Evolutionary conservation across 768 basidiomycete species (phyloP).

Genomic region (Pisolithus marmoratus): DNA sequence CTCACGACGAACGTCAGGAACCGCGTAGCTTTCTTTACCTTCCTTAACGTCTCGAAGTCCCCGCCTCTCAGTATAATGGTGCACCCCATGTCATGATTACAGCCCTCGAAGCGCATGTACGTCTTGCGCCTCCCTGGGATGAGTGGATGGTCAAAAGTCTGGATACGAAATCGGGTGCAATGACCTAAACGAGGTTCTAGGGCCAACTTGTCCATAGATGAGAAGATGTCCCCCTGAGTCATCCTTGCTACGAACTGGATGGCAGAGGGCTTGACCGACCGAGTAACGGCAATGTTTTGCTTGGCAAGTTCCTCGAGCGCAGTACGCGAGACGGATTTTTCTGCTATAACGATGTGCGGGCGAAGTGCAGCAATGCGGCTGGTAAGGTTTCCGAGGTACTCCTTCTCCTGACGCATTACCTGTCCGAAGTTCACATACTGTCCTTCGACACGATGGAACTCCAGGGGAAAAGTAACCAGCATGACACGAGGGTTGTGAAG

Average conservation of each 20-base stretch:
- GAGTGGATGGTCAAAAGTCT: conserved; percentile 90
- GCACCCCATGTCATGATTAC: conserved; percentile 87
- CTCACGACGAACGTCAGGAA: conserved; percentile 91
- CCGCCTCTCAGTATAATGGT: conserved; percentile 90
- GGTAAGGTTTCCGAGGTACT: conserved; percentile 84
- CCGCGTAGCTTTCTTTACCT: conserved; percentile 87
- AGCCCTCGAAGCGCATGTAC: conserved; percentile 97
- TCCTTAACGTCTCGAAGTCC: conserved; percentile 70
- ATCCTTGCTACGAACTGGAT: conserved; percentile 86
- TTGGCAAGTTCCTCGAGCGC: conserved; percentile 83
- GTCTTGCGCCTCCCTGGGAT: conserved; percentile 96
- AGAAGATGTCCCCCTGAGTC: conserved; percentile 92
- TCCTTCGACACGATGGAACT: conserved; percentile 88
- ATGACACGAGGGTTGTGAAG: conserved; percentile 88
- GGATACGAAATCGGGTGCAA: conserved; percentile 78
- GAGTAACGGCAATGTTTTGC: conserved; percentile 84
- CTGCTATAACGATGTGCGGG: conserved; percentile 89
- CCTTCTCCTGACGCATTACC: conserved; percentile 86
- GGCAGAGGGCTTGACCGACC: conserved; percentile 83
- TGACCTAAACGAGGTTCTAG: conserved; percentile 86
- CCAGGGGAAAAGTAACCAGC: conserved; percentile 92
- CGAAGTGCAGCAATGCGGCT: conserved; percentile 85
- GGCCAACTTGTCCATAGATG: conserved; percentile 91
- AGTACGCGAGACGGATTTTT: conserved; percentile 85
- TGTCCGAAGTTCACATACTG: conserved; percentile 93